Conservation (phyloP, 2,329 filamentous ascomycete genomes). For the Aschersonia sp. region DNA sequence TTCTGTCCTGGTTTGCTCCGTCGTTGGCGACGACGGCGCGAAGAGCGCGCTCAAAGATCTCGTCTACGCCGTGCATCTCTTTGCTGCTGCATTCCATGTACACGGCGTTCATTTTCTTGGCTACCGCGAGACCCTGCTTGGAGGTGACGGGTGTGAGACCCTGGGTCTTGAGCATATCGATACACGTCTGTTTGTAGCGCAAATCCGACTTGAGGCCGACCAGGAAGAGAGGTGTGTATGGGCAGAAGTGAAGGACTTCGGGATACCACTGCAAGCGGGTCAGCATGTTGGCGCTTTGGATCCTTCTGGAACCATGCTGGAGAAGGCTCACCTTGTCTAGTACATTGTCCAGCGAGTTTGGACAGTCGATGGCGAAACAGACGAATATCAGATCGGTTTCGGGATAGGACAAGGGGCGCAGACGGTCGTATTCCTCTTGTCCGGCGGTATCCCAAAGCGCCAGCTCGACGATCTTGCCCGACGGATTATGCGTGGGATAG, state of each 20-base stretch:
- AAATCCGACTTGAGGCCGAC: constrained; percentile 96
- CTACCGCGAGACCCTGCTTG: constrained; percentile 78
- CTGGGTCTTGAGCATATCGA: constrained; percentile 97
- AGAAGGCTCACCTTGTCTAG: constrained; percentile 71
- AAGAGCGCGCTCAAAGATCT: constrained; percentile 89
- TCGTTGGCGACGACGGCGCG: constrained; percentile 79
- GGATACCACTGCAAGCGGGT: constrained; percentile 69
- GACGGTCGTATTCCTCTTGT: constrained; percentile 94
- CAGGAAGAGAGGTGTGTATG: constrained; percentile 88
- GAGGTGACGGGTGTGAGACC: constrained; percentile 88
- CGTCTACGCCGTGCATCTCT: constrained; percentile 89
- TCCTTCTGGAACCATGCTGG: too few species aligned
- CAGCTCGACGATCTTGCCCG: constrained; percentile 89
- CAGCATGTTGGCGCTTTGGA: constrained; percentile 1
- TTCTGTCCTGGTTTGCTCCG: constrained; percentile 43
- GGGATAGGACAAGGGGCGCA: constrained; percentile 90
- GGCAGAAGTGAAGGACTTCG: constrained; percentile 97
- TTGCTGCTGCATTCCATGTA: constrained; percentile 99
- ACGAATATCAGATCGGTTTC: constrained; percentile 97
- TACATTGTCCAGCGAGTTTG: constrained; percentile 94
- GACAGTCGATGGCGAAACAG: constrained; percentile 98
- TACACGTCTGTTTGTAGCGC: constrained; percentile 87
- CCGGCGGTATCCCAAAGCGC: constrained; percentile 97
- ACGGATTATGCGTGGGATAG: constrained; percentile 74
- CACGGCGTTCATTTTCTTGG: constrained; percentile 81